Percentiles rank a stretch among this genome's conserved stretches.
Conservation (phyloP, 2,329 filamentous ascomycete species). For the Phyllosticta paracitricarpa region DNA sequence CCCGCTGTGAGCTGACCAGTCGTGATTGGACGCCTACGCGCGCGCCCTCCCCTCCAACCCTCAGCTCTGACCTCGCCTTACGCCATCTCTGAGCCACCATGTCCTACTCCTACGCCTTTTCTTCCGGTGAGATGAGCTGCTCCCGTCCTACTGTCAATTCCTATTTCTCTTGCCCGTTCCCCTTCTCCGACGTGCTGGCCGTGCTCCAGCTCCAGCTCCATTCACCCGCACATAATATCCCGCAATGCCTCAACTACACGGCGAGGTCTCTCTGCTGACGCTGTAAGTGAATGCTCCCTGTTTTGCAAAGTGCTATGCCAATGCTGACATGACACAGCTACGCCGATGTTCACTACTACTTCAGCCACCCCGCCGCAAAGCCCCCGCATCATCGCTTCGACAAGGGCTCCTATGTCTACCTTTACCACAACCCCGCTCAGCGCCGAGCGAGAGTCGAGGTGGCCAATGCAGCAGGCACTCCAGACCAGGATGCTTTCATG, state of each 20-base stretch:
- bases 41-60: background rate
- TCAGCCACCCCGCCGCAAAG: slow-evolving; percentile 53
- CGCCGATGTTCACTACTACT: slow-evolving; percentile 71
- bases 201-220: background rate
- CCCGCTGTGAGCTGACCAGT: slow-evolving; percentile 12
- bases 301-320: too few relatives aligned
- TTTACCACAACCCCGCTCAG: slow-evolving; percentile 63
- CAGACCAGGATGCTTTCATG: slow-evolving; percentile 70
- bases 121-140: background rate
- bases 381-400: slow-evolving; percentile 74
- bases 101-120: background rate
- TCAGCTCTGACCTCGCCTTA: slow-evolving; percentile 1
- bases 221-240: background rate
- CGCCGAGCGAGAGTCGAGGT: slow-evolving; percentile 63
- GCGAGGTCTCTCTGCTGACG: slow-evolving; percentile 37
- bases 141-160: background rate
- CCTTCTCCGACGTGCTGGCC: background rate
- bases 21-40: slow-evolving; percentile 10
- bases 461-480: slow-evolving; percentile 62
- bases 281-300: slow-evolving; percentile 28
- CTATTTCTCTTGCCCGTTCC: background rate
- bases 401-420: slow-evolving; percentile 68
- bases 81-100: background rate
- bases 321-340: slow-evolving; percentile 45
- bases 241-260: slow-evolving; percentile 38